Conservation (phyloP, 768 basidiomycete genomes). For the Mycena olivaceomarginata region DNA sequence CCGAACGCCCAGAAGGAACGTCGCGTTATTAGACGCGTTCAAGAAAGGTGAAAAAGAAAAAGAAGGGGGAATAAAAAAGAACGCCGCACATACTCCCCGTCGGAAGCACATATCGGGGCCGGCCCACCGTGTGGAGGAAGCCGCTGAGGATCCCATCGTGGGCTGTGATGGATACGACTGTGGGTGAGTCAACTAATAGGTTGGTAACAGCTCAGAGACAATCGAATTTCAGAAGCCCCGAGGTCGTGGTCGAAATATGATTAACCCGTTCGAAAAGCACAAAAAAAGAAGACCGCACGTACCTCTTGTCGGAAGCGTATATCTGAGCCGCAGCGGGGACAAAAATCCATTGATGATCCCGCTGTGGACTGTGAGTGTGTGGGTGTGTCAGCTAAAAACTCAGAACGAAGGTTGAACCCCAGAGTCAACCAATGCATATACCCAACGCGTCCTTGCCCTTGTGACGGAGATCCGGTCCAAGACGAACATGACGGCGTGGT, state of each 20-base stretch:
- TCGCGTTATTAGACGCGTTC: too few relatives aligned
- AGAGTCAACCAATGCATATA: constrained; percentile 53
- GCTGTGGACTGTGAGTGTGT: too few relatives aligned
- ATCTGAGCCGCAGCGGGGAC: not conserved
- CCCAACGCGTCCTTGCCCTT: constrained; percentile 64
- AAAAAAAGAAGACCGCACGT: not conserved
- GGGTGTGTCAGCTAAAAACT: too few relatives aligned
- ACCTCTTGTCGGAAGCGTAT: not conserved
- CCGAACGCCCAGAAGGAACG: too few relatives aligned
- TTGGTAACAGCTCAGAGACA: too few relatives aligned
- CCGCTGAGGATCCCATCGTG: not conserved
- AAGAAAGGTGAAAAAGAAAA: too few relatives aligned
- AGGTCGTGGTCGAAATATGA: too few relatives aligned
- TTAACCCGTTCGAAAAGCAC: too few relatives aligned
- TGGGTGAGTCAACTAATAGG: not conserved
- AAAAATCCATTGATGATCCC: not conserved
- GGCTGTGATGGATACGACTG: not conserved
- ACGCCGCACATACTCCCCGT: not conserved
- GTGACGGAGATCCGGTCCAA: constrained; percentile 73
- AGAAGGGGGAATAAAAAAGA: too few relatives aligned
- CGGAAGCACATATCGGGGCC: not conserved
- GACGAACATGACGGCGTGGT: constrained; percentile 68
- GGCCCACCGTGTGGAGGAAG: not conserved
- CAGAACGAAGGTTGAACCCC: too few relatives aligned
- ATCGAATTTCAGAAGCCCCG: too few relatives aligned